Evolutionary conservation across 345 rosid species (phyloP).

Genomic region (Populus simonii): DNA sequence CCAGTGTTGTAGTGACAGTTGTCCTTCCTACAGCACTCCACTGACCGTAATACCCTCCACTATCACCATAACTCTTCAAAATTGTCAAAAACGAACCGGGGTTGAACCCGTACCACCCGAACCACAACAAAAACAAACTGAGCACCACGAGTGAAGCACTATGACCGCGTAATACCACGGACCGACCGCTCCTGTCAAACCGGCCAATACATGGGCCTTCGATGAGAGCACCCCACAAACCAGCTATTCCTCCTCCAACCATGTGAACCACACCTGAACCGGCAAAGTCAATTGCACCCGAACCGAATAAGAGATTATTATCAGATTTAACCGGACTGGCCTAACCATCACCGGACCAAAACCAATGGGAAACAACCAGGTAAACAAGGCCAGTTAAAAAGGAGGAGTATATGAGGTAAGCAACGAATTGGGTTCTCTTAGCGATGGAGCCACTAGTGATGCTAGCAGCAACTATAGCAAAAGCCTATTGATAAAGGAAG

Average conservation of each 20-base stretch:
- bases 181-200: conserved; percentile 27
- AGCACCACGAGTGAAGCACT: conserved; percentile 40
- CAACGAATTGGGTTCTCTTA: conserved; percentile 65
- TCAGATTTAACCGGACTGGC: conserved; percentile 42
- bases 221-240: conserved; percentile 44
- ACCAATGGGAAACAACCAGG: conserved; percentile 61
- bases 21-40: conserved; percentile 31
- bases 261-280: conserved; percentile 50
- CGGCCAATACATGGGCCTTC: conserved; percentile 43
- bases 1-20: conserved; percentile 27
- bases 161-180: conserved; percentile 34
- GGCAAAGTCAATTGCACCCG: conserved; percentile 43
- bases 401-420: conserved; percentile 59
- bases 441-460: conserved; percentile 78
- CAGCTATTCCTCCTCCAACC: conserved; percentile 48
- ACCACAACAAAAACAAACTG: conserved; percentile 37
- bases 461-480: conserved; percentile 55
- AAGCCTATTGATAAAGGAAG: conserved; percentile 65
- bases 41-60: conserved; percentile 29
- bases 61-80: conserved; percentile 14
- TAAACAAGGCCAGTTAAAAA: conserved; percentile 64
- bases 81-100: conserved; percentile 37
- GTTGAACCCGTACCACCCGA: conserved; percentile 46
- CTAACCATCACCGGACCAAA: conserved; percentile 68
- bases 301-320: conserved; percentile 36